phyloP scores from a whole-genome alignment of 148 eudicot species.

The Diospyros kaki region DNA sequence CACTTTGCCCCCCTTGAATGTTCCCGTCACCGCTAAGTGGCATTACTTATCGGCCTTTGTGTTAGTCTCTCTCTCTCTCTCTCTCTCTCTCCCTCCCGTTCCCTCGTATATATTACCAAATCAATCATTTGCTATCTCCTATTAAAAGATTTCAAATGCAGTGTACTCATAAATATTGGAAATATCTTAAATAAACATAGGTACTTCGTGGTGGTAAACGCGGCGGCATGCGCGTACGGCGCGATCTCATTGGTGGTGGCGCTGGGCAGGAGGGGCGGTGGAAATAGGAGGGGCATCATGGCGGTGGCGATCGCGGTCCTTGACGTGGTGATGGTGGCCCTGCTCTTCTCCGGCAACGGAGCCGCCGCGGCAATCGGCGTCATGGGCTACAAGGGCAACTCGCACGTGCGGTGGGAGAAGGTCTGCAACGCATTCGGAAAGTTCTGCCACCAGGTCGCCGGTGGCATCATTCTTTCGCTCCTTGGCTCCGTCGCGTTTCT shows the following conservation, averaged over 20 bases:
- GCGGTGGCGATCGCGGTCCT: conserved; percentile 18
- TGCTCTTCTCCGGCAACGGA: conserved; percentile 51
- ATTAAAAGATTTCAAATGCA: too few relatives aligned
- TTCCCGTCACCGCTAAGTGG: conserved; percentile 60
- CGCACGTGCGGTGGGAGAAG: conserved; percentile 65
- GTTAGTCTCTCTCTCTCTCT: conserved; percentile 31
- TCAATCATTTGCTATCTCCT: too few relatives aligned
- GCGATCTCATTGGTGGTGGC: conserved; percentile 30
- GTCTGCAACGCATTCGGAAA: conserved; percentile 51
- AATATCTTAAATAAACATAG: conserved; percentile 12
- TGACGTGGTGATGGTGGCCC: conserved; percentile 56
- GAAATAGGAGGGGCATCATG: background rate
- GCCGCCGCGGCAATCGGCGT: conserved; percentile 51
- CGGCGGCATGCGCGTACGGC: conserved; percentile 43
- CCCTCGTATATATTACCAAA: too few relatives aligned
- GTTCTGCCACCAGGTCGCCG: conserved; percentile 44
- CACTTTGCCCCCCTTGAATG: conserved; percentile 46
- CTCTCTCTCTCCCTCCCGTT: conserved; percentile 1
- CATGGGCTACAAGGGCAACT: conserved; percentile 54
- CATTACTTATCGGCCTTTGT: conserved; percentile 65
- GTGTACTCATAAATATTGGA: too few relatives aligned
- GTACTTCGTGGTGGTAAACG: conserved; percentile 54
- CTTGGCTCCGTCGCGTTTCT: conserved; percentile 28
- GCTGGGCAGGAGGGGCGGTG: conserved; percentile 22
- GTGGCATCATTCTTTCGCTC: conserved; percentile 32